Percentiles rank a stretch among this genome's conserved stretches.
Evolutionary conservation across 352 stramenopile genomes (phyloP).

Genomic region (Pythium sukuiense): DNA sequence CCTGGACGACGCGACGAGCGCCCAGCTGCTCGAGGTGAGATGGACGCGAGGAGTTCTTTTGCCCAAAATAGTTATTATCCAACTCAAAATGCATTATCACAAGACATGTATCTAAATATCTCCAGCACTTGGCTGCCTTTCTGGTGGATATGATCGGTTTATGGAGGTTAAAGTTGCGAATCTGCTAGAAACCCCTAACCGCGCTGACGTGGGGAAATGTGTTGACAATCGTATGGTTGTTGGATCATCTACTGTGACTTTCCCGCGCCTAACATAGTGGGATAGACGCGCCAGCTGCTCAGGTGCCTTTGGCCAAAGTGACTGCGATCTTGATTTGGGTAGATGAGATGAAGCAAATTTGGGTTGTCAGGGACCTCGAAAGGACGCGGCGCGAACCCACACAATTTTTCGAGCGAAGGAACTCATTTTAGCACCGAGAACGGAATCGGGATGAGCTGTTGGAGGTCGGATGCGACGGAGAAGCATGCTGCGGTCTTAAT

Average conservation of each 20-base stretch:
- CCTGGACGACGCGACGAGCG: background rate
- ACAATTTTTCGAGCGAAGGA: background rate
- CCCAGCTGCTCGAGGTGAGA: slow-evolving; percentile 14
- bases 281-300: background rate
- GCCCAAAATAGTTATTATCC: slow-evolving; percentile 25
- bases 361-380: background rate
- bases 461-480: background rate
- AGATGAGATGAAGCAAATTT: background rate
- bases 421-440: background rate
- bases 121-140: background rate
- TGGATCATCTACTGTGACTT: background rate
- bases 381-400: background rate
- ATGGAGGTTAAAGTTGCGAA: background rate
- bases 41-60: slow-evolving; percentile 7
- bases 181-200: background rate
- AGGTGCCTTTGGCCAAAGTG: background rate
- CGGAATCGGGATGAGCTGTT: background rate
- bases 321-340: background rate
- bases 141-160: background rate
- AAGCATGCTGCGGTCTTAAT: background rate
- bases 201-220: background rate
- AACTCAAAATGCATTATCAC: background rate
- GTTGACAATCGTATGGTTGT: slow-evolving; percentile 4
- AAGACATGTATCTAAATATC: background rate
- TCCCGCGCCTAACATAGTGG: slow-evolving; percentile 1